Evolutionary conservation across 768 basidiomycete genomes (phyloP), one percentile per base, ranked within the genome.

Genomic region (Boletus barrowsii): DNA sequence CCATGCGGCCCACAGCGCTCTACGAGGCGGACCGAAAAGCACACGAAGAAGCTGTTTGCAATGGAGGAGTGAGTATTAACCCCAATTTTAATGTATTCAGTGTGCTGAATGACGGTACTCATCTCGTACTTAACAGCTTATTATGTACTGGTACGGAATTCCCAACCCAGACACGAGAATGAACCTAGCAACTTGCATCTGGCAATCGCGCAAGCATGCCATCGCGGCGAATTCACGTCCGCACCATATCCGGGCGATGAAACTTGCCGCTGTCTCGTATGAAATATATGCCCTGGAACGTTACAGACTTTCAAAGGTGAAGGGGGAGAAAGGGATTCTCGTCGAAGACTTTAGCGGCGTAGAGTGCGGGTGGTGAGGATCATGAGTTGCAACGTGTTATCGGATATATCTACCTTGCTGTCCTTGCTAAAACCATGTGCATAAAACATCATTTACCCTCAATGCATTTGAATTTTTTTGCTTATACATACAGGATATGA

Each of bases 181-280:
- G 72, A 98, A 98, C 69, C 82, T 97, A 50, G 93, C 95, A 9
- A 97, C 94, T 17, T 98, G 95, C 73, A 87, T 98, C 40, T 98
- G 96, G 95, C 86, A 89, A 72, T 91, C 88, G 40, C 84, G 94
- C 7, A 80, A 80, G 60, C 88, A 93, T 56, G 96, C 95, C 5
- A 73, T 85, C 26, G 84, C 83, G 4, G 94, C 94, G 1, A 92
- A 84, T 60, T 81, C 83, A 0, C 80, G 86, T 7, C 92, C 91
- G 14, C 79, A 87, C 53, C 96, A 98, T 63, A 79, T 87, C 51
- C 78, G 78, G 37, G 96, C 95, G 2, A 92, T 92, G 85, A 81
- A 76, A 56, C 81, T 96, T 5, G 88, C 96, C 0, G 82, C 80
- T 10, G 70, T 72, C 4, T 85, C 88, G 3, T 97, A 93, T 68